These are phyloP conservation scores for Allium cepa DNA, from an alignment of 106 monocot genomes.

Conservation along the genomic window DNA sequence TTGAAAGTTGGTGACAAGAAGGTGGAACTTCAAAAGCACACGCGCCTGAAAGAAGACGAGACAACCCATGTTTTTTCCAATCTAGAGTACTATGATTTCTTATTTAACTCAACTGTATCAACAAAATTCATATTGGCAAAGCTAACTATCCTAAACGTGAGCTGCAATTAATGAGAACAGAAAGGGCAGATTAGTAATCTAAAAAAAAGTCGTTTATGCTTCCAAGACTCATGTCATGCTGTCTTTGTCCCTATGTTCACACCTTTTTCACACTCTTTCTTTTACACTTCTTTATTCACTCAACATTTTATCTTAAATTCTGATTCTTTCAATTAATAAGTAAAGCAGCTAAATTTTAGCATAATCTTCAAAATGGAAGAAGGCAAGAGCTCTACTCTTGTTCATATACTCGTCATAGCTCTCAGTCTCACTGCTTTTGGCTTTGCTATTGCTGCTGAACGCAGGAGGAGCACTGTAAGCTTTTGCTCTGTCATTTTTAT, in stretches of 20 bases:
- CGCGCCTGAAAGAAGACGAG: too few species aligned
- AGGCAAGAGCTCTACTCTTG: constrained; percentile 57
- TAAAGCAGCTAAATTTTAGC: too few species aligned
- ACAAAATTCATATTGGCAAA: too few species aligned
- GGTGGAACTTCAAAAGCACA: too few species aligned
- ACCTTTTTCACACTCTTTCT: neutral
- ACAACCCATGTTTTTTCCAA: too few species aligned
- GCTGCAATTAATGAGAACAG: neutral
- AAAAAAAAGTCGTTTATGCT: neutral
- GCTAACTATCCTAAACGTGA: too few species aligned
- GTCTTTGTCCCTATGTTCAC: neutral
- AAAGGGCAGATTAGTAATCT: neutral
- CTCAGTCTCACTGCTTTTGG: constrained; percentile 71
- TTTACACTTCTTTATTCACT: neutral
- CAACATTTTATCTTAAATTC: neutral
- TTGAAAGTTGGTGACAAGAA: too few species aligned
- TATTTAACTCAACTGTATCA: too few species aligned
- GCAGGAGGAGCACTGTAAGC: constrained; percentile 61
- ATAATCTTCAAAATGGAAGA: constrained; percentile 18
- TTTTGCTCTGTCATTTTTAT: neutral
- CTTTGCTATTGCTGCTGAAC: constrained; percentile 67
- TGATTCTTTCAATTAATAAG: neutral
- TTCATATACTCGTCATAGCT: constrained; percentile 49
- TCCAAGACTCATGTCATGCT: neutral
- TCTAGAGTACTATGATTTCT: too few species aligned